Conservation (phyloP, 164 flowering plant genomes). For the Kalanchoe fedtschenkoi region DNA sequence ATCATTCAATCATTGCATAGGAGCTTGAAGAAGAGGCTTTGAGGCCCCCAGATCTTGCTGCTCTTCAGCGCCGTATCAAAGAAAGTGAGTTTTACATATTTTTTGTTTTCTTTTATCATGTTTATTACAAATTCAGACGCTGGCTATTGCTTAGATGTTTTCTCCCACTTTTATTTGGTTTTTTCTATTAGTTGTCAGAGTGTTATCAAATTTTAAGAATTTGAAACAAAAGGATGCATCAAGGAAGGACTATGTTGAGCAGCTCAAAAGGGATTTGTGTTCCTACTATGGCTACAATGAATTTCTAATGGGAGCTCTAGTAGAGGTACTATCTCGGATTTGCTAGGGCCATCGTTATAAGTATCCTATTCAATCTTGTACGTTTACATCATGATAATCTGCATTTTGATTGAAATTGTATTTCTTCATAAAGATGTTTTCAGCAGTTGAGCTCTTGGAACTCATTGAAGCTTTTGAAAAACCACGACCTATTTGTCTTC, state of each 20-base stretch:
- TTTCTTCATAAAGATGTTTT: conserved; percentile 57
- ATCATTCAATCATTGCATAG: conserved; percentile 21
- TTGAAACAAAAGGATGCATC: conserved; percentile 62
- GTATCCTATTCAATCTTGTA: not conserved
- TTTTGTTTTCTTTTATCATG: not conserved
- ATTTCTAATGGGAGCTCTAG: conserved; percentile 60
- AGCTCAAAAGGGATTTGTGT: conserved; percentile 62
- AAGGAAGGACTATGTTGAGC: conserved; percentile 71
- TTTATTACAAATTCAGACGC: not conserved
- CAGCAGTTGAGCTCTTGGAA: conserved; percentile 71
- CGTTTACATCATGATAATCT: not conserved
- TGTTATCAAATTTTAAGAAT: conserved; percentile 68
- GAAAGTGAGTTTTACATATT: conserved; percentile 46
- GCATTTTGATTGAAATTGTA: not conserved
- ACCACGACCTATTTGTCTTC: conserved; percentile 68
- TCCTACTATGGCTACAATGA: conserved; percentile 97
- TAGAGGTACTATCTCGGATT: conserved; percentile 46
- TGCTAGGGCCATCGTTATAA: not conserved
- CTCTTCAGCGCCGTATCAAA: conserved; percentile 65
- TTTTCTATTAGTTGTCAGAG: conserved; percentile 49
- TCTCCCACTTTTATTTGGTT: not conserved
- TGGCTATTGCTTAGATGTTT: not conserved
- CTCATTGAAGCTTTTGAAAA: conserved; percentile 93
- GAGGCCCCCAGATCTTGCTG: conserved; percentile 68
- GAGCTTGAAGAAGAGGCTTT: conserved; percentile 73